Base-by-base conservation (phyloP, 306 rosid species). In the Parietaria judaica region DNA sequence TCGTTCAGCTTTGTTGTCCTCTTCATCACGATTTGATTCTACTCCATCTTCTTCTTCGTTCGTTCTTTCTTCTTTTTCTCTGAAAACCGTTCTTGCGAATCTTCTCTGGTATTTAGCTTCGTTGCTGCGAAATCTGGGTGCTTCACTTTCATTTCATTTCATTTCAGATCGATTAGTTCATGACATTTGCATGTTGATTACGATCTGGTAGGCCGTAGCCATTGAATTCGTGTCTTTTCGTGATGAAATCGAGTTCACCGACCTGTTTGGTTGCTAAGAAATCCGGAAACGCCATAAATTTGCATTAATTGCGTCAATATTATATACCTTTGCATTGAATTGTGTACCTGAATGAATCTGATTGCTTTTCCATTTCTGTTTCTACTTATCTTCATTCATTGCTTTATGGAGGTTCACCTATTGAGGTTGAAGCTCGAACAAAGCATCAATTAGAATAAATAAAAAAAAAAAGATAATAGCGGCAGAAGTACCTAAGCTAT, bases 301-400 rank as follows among this genome's bases (percentile, higher is more conserved):
- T n/a, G n/a, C n/a, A n/a, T n/a, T n/a, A n/a, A n/a, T n/a, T n/a
- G n/a, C n/a, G n/a, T n/a, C n/a, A n/a, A n/a, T n/a, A n/a, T n/a
- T n/a, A n/a, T n/a, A n/a, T n/a, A n/a, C 61, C 68, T 56, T 49
- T 62, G 65, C 44, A 56, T 52, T 75, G 36, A 77, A 36, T 67
- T 72, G 71, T 68, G 61, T 57, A 46, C n/a, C 68, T 45, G 23
- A 31, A 50, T 60, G 64, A 54, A 57, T 54, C 56, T 23, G 11
- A 37, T 68, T 64, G 51, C 52, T 54, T 55, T 67, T 60, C 10
- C 10, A 48, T 38, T 61, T 16, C n/a, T n/a, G n/a, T n/a, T n/a
- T n/a, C n/a, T n/a, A n/a, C n/a, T n/a, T n/a, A n/a, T n/a, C n/a
- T n/a, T n/a, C n/a, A n/a, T n/a, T n/a, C n/a, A n/a, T n/a, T n/a